A percentile compares a stretch with the other conserved stretches of the same genome.
Conservation (phyloP, 345 rosid genomes). For the Clausena lansium region DNA sequence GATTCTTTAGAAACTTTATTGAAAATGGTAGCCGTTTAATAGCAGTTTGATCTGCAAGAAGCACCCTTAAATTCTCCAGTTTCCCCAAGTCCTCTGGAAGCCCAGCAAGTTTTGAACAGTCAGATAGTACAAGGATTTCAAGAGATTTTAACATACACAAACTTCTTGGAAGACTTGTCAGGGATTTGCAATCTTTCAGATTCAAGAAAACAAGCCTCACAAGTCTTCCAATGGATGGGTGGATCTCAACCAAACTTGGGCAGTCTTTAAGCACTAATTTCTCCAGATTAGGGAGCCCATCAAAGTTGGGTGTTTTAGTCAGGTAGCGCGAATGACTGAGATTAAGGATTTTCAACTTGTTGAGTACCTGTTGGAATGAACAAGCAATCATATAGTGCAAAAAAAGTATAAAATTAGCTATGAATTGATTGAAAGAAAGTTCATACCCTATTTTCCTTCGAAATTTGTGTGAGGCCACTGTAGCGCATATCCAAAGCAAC, state of each 20-base stretch:
- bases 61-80: not conserved
- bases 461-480: not conserved
- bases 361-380: not conserved
- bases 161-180: not conserved
- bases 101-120: not conserved
- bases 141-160: not conserved
- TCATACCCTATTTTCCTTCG: not conserved
- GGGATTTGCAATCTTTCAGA: not conserved
- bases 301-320: not conserved
- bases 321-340: not conserved
- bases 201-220: not conserved
- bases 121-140: not conserved
- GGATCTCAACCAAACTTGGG: not conserved
- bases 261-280: slow-evolving; percentile 6
- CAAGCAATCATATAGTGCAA: not conserved
- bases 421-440: not conserved
- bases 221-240: not conserved
- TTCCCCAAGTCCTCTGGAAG: not conserved
- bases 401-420: not conserved
- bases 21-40: not conserved
- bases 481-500: not conserved
- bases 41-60: not conserved
- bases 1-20: slow-evolving; percentile 8
- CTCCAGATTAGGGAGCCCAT: slow-evolving; percentile 4
- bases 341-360: not conserved